These are phyloP conservation scores for Trichocladium uniseriatum DNA, from an alignment of 495 filamentous ascomycete genomes.

Conservation along the genomic window DNA sequence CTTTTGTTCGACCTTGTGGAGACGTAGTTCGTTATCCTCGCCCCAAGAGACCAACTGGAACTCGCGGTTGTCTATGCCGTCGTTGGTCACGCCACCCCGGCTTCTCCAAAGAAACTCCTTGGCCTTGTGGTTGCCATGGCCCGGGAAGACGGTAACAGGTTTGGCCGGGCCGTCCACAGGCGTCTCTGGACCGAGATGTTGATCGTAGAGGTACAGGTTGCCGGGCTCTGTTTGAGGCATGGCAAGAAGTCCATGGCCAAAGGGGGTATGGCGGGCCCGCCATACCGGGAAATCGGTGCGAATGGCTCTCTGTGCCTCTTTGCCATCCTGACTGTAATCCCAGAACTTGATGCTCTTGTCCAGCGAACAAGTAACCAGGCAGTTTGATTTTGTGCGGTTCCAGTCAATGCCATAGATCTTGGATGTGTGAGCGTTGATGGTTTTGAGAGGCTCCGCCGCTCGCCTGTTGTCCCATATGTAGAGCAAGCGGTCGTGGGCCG, in stretches of 20 bases:
- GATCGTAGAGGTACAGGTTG: conserved; percentile 78
- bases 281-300: conserved; percentile 79
- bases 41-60: conserved; percentile 95
- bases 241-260: conserved; percentile 75
- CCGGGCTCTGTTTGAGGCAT: conserved; percentile 86
- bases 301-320: conserved; percentile 64
- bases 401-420: conserved; percentile 97
- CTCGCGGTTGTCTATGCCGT: conserved; percentile 75
- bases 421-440: conserved; percentile 82
- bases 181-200: conserved; percentile 36
- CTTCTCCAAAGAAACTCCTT: conserved; percentile 92
- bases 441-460: conserved; percentile 66
- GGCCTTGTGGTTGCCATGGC: conserved; percentile 71
- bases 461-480: conserved; percentile 87
- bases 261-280: conserved; percentile 90
- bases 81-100: conserved; percentile 57
- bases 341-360: conserved; percentile 93
- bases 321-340: conserved; percentile 60
- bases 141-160: conserved; percentile 66
- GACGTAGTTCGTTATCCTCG: conserved; percentile 68
- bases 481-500: conserved; percentile 77
- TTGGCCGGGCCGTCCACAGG: conserved; percentile 38
- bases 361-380: conserved; percentile 76
- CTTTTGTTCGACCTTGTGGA: conserved; percentile 63
- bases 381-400: conserved; percentile 65